Evolutionary conservation across 495 filamentous ascomycete genomes (phyloP).

Genomic region (Entonaema liquescens): DNA sequence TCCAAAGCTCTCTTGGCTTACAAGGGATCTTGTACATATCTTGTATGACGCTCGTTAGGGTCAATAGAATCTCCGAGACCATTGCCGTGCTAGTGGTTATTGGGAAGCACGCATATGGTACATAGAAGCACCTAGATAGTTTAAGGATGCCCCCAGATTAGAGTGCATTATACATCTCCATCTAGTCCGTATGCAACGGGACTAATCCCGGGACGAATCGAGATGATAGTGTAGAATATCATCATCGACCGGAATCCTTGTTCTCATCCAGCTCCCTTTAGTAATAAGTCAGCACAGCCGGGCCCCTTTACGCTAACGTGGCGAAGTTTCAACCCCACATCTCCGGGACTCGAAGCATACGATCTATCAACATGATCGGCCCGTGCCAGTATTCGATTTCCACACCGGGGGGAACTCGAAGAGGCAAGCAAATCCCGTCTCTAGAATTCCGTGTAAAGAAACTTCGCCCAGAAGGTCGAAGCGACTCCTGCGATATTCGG

Average conservation of each 20-base stretch:
- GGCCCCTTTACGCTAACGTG: neutral
- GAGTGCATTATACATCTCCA: neutral
- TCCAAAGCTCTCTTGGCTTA: neutral
- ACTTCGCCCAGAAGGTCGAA: neutral
- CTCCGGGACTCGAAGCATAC: neutral
- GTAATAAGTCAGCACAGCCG: neutral
- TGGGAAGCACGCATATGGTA: neutral
- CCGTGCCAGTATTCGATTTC: neutral
- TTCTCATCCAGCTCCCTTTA: neutral
- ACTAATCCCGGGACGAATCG: neutral
- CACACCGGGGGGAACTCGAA: neutral
- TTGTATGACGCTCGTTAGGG: neutral
- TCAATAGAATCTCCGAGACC: neutral
- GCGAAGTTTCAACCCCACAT: neutral
- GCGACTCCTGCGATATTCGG: neutral
- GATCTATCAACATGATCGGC: neutral
- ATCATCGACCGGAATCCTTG: neutral
- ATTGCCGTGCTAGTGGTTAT: neutral
- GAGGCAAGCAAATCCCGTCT: neutral
- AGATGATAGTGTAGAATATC: neutral
- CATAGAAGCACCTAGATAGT: neutral
- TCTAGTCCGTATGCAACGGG: neutral
- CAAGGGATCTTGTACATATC: neutral
- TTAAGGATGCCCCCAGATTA: neutral
- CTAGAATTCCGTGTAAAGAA: neutral